These are phyloP conservation scores for Argentina anserina DNA, from an alignment of 306 rosid genomes.

Conservation along the genomic window DNA sequence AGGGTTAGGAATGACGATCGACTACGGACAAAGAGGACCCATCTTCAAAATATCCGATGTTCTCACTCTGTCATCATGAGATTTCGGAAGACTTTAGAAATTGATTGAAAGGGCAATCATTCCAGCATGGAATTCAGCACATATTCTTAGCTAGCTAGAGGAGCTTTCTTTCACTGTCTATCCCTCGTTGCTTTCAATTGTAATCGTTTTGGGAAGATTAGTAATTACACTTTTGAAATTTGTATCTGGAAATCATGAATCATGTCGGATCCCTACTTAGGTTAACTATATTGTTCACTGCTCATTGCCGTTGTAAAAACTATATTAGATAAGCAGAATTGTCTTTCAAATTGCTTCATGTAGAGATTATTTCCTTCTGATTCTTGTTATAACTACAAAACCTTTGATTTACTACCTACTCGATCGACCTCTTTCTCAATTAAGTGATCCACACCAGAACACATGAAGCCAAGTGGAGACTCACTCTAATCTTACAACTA, in stretches of 20 bases:
- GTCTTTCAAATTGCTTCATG: too few species aligned
- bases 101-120: conserved; percentile 54
- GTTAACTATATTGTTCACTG: not conserved
- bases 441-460: too few species aligned
- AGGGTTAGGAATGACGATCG: conserved; percentile 4
- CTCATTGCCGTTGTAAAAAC: not conserved
- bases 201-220: conserved; percentile 37
- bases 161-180: conserved; percentile 20
- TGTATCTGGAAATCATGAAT: conserved; percentile 34
- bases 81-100: conserved; percentile 51
- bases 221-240: conserved; percentile 45
- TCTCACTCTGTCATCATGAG: conserved; percentile 65
- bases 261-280: conserved; percentile 36
- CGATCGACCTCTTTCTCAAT: too few species aligned
- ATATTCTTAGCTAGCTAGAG: not conserved
- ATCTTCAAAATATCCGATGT: conserved; percentile 54
- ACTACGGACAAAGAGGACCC: conserved; percentile 47
- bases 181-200: conserved; percentile 31
- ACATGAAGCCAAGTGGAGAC: too few species aligned
- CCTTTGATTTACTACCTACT: too few species aligned
- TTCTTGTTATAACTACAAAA: too few species aligned
- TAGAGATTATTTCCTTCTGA: too few species aligned
- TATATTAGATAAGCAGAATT: not conserved
- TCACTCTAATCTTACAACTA: too few species aligned
- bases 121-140: conserved; percentile 80